These are phyloP conservation scores for Amphirosellinia nigrospora DNA, from an alignment of 495 filamentous ascomycete species.

Conservation along the genomic window DNA sequence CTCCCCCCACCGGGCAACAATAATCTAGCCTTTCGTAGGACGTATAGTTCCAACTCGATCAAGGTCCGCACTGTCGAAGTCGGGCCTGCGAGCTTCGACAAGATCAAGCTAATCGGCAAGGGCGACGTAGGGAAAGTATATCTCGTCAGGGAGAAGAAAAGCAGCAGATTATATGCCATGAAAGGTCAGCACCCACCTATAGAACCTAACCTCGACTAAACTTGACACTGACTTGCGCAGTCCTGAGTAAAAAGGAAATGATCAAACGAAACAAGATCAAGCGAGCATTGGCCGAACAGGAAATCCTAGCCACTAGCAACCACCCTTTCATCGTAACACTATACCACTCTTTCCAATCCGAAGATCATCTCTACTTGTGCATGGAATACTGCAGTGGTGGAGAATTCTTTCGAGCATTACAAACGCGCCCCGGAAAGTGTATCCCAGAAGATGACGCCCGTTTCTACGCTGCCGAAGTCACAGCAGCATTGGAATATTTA, in stretches of 20 bases:
- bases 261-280: conserved; percentile 99
- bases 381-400: conserved; percentile 99
- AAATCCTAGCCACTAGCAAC: conserved; percentile 97
- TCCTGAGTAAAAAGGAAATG: conserved; percentile 99
- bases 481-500: conserved; percentile 93
- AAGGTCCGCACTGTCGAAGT: conserved; percentile 98
- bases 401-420: conserved; percentile 95
- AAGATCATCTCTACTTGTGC: conserved; percentile 96
- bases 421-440: conserved; percentile 95
- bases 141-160: conserved; percentile 96
- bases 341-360: conserved; percentile 98
- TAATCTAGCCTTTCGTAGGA: conserved; percentile 81
- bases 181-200: conserved; percentile 68
- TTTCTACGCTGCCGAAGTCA: conserved; percentile 99
- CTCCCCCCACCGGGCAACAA: conserved; percentile 56
- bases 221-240: conserved; percentile 59
- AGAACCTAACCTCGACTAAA: background rate
- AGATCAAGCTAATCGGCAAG: conserved; percentile 99
- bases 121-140: conserved; percentile 99
- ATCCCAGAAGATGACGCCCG: conserved; percentile 96
- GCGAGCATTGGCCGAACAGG: conserved; percentile 94
- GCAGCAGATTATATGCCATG: conserved; percentile 93
- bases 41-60: conserved; percentile 99
- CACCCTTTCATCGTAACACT: conserved; percentile 98
- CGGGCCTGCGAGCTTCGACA: conserved; percentile 94